phyloP scores from a whole-genome alignment of 2,329 filamentous ascomycete species.

The Aphanoascus verrucosus region DNA sequence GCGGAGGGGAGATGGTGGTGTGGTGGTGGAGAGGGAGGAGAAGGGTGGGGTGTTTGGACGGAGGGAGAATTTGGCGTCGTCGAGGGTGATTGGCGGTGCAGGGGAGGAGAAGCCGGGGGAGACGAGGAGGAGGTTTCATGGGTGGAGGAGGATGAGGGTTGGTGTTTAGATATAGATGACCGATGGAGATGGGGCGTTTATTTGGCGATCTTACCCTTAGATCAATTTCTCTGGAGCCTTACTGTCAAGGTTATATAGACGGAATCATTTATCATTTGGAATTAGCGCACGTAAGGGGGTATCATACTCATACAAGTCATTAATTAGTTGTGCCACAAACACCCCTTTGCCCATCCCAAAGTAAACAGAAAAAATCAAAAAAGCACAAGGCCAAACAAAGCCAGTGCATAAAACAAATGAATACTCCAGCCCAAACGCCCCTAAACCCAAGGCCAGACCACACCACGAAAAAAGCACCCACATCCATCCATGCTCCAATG shows the following conservation, averaged over 20 bases:
- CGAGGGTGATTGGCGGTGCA: background rate
- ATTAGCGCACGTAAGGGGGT: background rate
- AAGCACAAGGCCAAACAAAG: background rate
- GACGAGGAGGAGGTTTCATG: conserved; percentile 4
- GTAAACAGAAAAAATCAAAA: too few species aligned
- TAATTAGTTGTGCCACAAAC: background rate
- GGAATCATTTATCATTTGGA: too few species aligned
- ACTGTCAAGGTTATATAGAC: too few species aligned
- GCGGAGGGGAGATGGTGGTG: too few species aligned
- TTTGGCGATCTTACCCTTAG: too few species aligned
- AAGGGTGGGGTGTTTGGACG: conserved; percentile 1
- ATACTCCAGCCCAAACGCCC: background rate
- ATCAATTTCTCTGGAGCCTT: too few species aligned
- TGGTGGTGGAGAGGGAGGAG: background rate
- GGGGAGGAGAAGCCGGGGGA: conserved; percentile 1
- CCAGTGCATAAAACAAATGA: background rate
- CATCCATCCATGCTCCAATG: too few species aligned
- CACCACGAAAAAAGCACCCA: background rate
- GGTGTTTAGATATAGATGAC: background rate
- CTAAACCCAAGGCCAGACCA: background rate
- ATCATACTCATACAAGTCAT: conserved; percentile 7
- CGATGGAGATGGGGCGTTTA: too few species aligned
- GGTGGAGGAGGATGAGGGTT: conserved; percentile 5
- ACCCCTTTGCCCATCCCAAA: background rate
- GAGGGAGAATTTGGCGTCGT: background rate